Evolutionary conservation across 768 basidiomycete genomes (phyloP), one percentile per base, ranked within the genome.

Genomic region (Lactifluus pinguis): DNA sequence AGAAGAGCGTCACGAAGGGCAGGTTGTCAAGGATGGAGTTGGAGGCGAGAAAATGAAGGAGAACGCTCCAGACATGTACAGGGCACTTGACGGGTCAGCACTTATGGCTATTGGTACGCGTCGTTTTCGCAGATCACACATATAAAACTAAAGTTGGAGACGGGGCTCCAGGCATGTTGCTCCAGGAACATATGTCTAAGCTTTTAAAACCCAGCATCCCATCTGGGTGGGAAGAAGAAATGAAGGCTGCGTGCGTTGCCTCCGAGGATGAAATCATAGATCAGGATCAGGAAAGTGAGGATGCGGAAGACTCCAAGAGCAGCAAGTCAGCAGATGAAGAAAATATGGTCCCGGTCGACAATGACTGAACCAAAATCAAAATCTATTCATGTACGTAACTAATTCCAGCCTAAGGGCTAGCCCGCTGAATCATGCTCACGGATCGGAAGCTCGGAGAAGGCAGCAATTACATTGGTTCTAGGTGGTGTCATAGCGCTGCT

Each of bases 1-100:
- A 55, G 52, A 65, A 60, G 63, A 66, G 15, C 49, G 32, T 30
- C 55, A 57, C 49, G 65, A 68, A 21, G 59, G 60, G 25, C 59
- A 60, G 11, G 36, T 55, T 15, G 41, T 38, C 39, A 32, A 56
- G n/a, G 61, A 52, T 25, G 45, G 63, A 4, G 61, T 69, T 41
- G 60, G 47, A 39, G 47, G 53, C 29, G 70, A 63, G 10, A 65
- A 53, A 39, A 66, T 64, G 64, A 62, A 41, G 13, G 36, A 62
- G 41, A 48, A 44, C 21, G 41, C 65, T 32, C 72, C 76, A 63
- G 85, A 88, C 65, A 90, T 91, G 89, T 90, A 89, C 69, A 86
- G 80, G 67, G 76, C 80, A 3, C 76, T 89, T 62, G 85, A 89
- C 65, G 89, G 89, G 4, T 83, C 85, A 10, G 85, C 86, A 4